A percentile compares a stretch with the other conserved stretches of the same genome.
Conservation (phyloP, 1,284 basidiomycete species). For the Puccinia triticina region DNA sequence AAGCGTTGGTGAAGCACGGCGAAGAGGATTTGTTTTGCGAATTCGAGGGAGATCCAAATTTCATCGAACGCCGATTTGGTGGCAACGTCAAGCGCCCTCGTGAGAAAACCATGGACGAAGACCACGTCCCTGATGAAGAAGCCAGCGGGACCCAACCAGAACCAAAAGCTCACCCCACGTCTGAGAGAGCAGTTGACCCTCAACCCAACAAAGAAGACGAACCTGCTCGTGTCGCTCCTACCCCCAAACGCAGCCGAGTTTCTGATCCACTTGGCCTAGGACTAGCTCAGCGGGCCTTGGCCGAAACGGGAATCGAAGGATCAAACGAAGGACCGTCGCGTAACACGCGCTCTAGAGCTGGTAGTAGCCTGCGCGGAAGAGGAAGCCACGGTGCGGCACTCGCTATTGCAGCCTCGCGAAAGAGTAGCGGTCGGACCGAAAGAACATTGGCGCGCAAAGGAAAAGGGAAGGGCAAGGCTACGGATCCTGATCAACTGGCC, state of each 20-base stretch:
- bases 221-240: not conserved
- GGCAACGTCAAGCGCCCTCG: conserved; percentile 41
- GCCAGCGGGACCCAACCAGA: not conserved
- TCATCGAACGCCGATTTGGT: conserved; percentile 49
- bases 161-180: not conserved
- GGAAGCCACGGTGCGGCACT: not conserved
- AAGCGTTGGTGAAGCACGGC: conserved; percentile 30
- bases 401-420: not conserved
- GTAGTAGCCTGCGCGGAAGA: conserved; percentile 34
- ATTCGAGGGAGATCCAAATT: conserved; percentile 39
- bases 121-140: conserved; percentile 3
- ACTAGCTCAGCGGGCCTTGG: not conserved
- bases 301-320: not conserved
- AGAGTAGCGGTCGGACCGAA: conserved; percentile 14
- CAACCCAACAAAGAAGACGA: not conserved
- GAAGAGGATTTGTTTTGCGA: conserved; percentile 38
- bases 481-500: conserved; percentile 30
- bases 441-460: not conserved
- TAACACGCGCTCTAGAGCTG: conserved; percentile 42
- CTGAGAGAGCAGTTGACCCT: not conserved
- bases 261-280: conserved; percentile 29
- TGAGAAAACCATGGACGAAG: conserved; percentile 40
- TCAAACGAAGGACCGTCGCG: conserved; percentile 27
- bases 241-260: conserved; percentile 38
- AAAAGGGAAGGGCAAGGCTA: conserved; percentile 39